These are phyloP conservation scores for Aspergillus novofumigatus DNA, from an alignment of 2,329 filamentous ascomycete species.

Conservation along the genomic window DNA sequence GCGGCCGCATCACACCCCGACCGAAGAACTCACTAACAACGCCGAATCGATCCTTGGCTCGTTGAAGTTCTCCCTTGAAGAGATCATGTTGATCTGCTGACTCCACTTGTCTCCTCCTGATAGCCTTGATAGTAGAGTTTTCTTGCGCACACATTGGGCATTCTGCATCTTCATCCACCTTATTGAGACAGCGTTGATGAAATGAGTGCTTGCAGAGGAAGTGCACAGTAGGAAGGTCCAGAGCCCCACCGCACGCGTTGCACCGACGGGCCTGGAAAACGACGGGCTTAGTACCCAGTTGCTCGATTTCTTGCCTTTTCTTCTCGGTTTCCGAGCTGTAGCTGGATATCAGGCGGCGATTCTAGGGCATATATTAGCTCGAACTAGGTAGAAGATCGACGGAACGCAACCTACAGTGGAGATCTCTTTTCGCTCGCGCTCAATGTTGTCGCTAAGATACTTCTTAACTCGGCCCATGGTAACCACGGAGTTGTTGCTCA, in stretches of 20 bases:
- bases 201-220: slow-evolving; percentile 97
- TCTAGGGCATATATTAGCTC: slow-evolving; percentile 45
- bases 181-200: slow-evolving; percentile 83
- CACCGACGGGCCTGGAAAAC: slow-evolving; percentile 91
- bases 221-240: slow-evolving; percentile 88
- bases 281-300: slow-evolving; percentile 72
- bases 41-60: slow-evolving; percentile 79
- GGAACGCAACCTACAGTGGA: slow-evolving; percentile 42
- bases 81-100: slow-evolving; percentile 82
- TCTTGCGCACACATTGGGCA: slow-evolving; percentile 81
- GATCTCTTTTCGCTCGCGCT: slow-evolving; percentile 83
- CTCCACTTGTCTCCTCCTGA: slow-evolving; percentile 80
- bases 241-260: slow-evolving; percentile 68
- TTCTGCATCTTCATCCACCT: slow-evolving; percentile 62
- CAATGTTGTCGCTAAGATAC: slow-evolving; percentile 84
- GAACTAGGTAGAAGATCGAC: slow-evolving; percentile 1
- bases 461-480: slow-evolving; percentile 97
- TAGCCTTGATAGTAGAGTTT: slow-evolving; percentile 84
- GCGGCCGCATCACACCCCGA: slow-evolving; percentile 72
- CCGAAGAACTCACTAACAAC: slow-evolving; percentile 95
- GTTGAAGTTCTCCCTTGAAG: slow-evolving; percentile 74
- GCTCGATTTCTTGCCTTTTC: slow-evolving; percentile 72
- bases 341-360: slow-evolving; percentile 74
- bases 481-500: slow-evolving; percentile 74
- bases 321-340: slow-evolving; percentile 79